These are phyloP conservation scores for Nothophytophthora sp. DNA, from an alignment of 352 stramenopile species.

Conservation along the genomic window DNA sequence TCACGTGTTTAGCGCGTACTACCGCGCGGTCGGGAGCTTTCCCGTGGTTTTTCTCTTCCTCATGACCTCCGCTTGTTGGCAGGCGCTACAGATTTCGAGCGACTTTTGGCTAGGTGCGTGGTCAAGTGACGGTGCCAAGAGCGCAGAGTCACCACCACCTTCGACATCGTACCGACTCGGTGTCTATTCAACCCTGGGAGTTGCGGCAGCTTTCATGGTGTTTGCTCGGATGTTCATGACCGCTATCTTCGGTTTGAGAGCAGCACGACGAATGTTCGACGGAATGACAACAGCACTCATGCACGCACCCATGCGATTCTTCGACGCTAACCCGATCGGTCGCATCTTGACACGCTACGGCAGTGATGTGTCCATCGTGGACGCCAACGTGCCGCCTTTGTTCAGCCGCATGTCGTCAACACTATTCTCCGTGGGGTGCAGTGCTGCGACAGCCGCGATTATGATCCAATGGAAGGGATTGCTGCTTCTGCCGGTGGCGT, in stretches of 20 bases:
- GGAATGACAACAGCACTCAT: constrained; percentile 88
- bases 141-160: background rate
- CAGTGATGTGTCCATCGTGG: constrained; percentile 90
- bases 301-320: constrained; percentile 90
- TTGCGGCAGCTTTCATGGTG: constrained; percentile 43
- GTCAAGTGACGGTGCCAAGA: constrained; percentile 57
- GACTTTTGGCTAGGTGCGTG: constrained; percentile 91
- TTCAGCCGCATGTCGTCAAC: constrained; percentile 62
- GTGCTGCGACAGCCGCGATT: constrained; percentile 74
- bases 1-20: constrained; percentile 43
- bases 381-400: constrained; percentile 68
- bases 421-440: constrained; percentile 76
- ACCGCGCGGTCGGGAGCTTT: constrained; percentile 42
- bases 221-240: constrained; percentile 45
- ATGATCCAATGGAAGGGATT: constrained; percentile 86
- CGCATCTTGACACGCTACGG: constrained; percentile 92
- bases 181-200: constrained; percentile 42
- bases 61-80: constrained; percentile 65
- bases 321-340: constrained; percentile 91
- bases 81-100: constrained; percentile 79
- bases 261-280: constrained; percentile 79
- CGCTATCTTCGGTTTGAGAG: constrained; percentile 40
- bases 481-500: constrained; percentile 75
- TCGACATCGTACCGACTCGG: constrained; percentile 32
- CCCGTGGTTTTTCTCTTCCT: constrained; percentile 33